Base-by-base conservation (phyloP, 2,329 filamentous ascomycete genomes). In the Aspergillus fumigatus region DNA sequence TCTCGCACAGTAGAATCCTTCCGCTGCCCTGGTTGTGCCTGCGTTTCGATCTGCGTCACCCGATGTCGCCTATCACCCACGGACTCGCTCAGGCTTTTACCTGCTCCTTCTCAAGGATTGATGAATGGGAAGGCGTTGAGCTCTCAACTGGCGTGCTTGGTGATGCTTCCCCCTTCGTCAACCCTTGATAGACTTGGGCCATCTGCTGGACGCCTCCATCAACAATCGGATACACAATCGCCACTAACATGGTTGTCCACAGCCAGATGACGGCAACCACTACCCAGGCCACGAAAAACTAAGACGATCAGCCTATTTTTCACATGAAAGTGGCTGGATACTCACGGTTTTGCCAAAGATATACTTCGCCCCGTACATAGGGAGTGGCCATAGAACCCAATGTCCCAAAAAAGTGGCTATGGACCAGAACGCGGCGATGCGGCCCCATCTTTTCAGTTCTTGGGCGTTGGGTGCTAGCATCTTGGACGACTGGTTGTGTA, bases 381-480 rank as follows among this genome's bases (percentile, higher is more conserved):
- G 80, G 48, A 83, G 67, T 0, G 81, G 81, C 80, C 80, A 83
- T 2, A 83, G 57, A 1, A 83, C 78, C 79, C 78, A 82, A 52
- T 82, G 80, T 0, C 80, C 80, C 1, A 82, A 54, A 52, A 82
- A 82, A 0, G 80, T 82, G 0, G 78, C 79, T 0, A 73, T 59
- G 0, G 79, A 73, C 80, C 80, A 81, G 7, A 75, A 67, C 1
- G 76, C 72, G 0, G 78, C 77, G 50, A 80, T 77, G 0, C 69
- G 69, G 1, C 75, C 74, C 80, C 80, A 82, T 40, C 75, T 70
- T 59, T 78, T 80, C 17, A 80, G 62, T 2, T 71, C 70, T 1
- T 70, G 65, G 5, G 61, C 48, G 25, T 76, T 71, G 3, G 74
- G 68, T 0, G 48, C 51, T 4, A 60, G 40, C 53, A 40, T 0